Evolutionary conservation across 352 stramenopile species (phyloP).

Genomic region (Blastocystis sp.): DNA sequence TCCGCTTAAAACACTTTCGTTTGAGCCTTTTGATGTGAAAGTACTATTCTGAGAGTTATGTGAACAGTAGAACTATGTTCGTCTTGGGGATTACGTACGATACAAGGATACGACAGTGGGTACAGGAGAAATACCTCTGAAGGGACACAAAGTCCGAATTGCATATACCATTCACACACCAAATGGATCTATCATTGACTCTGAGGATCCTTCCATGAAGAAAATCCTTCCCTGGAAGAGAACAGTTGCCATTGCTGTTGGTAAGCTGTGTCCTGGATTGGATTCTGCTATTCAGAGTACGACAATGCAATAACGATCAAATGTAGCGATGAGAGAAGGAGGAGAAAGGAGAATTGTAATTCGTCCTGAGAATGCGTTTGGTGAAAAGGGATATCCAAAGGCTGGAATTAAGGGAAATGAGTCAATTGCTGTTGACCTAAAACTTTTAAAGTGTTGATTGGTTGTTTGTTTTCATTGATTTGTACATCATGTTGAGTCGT

Average conservation of each 20-base stretch:
- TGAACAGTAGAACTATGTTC: neutral
- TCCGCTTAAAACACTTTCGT: neutral
- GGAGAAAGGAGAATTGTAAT: conserved; percentile 46
- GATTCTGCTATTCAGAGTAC: conserved; percentile 26
- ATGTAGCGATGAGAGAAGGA: conserved; percentile 54
- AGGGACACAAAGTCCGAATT: neutral
- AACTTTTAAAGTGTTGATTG: conserved; percentile 5
- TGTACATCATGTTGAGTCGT: conserved; percentile 23
- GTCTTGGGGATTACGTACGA: conserved; percentile 41
- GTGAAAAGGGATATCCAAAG: conserved; percentile 25
- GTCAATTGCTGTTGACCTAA: neutral
- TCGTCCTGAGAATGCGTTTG: conserved; percentile 45
- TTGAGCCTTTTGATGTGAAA: conserved; percentile 35
- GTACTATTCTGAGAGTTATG: neutral
- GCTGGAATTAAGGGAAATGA: conserved; percentile 6
- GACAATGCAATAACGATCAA: neutral
- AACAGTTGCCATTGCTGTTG: conserved; percentile 11
- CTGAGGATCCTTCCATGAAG: neutral
- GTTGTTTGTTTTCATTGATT: conserved; percentile 4
- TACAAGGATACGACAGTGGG: conserved; percentile 32
- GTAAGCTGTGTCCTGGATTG: conserved; percentile 35
- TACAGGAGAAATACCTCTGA: neutral
- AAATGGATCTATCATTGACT: neutral
- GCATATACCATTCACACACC: neutral
- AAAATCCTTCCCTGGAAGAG: neutral